These are phyloP conservation scores for Hypoxylon crocopeplum DNA, from an alignment of 495 filamentous ascomycete species.

Conservation along the genomic window DNA sequence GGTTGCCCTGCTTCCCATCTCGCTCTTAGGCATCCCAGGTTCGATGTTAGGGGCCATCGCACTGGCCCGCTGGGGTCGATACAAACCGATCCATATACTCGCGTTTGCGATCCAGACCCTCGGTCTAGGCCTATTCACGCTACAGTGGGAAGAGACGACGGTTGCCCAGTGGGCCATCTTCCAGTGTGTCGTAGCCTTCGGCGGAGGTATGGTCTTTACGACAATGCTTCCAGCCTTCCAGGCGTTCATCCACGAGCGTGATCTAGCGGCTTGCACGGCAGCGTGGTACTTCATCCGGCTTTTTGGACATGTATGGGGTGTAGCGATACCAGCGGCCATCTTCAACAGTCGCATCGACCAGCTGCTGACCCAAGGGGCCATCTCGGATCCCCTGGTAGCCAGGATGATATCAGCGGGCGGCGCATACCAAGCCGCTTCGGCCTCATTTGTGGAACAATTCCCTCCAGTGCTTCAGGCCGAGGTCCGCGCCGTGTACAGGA, in stretches of 20 bases:
- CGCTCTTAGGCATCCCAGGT: slow-evolving; percentile 37
- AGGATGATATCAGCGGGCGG: no score
- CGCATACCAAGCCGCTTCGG: no score
- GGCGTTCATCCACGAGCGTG: no score
- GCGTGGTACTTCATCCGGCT: no score
- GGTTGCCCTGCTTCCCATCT: slow-evolving; percentile 44
- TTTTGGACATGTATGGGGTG: no score
- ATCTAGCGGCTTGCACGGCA: no score
- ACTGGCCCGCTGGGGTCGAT: slow-evolving; percentile 47
- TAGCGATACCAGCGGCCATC: slow-evolving; percentile 52
- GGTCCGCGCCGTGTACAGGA: no score
- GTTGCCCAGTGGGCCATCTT: slow-evolving; percentile 35
- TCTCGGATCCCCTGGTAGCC: slow-evolving; percentile 12
- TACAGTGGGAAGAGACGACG: slow-evolving; percentile 37
- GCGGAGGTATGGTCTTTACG: no score
- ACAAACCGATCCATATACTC: slow-evolving; percentile 51
- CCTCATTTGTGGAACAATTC: no score
- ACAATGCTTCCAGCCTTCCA: no score
- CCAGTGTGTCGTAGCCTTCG: slow-evolving; percentile 41
- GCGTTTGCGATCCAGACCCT: slow-evolving; percentile 48
- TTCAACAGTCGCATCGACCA: slow-evolving; percentile 50
- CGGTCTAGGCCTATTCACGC: slow-evolving; percentile 49
- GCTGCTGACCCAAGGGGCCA: slow-evolving; percentile 19
- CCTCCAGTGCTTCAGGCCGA: no score
- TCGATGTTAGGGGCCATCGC: no score